Conservation (phyloP, 2,329 filamentous ascomycete species). For the Albifimbria verrucaria region DNA sequence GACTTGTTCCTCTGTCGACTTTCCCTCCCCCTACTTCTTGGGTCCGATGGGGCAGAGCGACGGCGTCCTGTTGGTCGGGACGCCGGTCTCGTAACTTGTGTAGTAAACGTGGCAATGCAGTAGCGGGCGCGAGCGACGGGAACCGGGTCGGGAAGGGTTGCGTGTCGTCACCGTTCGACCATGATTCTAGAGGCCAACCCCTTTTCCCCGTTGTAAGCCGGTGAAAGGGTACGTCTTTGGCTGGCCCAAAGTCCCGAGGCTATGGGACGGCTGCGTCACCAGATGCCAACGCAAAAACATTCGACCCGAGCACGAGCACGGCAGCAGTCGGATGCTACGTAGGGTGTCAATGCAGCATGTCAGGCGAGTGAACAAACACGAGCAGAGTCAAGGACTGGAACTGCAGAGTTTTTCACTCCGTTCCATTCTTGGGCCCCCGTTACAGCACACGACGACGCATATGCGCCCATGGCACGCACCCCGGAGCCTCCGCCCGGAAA, state of each 20-base stretch:
- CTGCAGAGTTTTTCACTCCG: too few species aligned
- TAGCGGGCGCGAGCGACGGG: background rate
- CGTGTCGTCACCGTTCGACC: background rate
- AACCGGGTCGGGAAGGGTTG: background rate
- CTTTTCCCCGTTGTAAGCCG: too few species aligned
- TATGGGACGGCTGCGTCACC: background rate
- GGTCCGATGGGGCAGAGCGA: background rate
- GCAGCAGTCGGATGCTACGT: too few species aligned
- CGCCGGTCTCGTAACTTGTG: background rate
- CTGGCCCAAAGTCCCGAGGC: background rate
- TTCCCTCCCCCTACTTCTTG: background rate
- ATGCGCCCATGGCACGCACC: too few species aligned
- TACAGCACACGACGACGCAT: too few species aligned
- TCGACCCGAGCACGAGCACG: too few species aligned
- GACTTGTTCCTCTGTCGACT: too few species aligned
- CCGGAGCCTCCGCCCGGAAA: background rate
- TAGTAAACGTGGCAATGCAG: background rate
- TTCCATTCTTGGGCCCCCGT: too few species aligned
- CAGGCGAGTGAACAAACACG: too few species aligned
- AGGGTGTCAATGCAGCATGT: background rate
- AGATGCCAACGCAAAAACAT: background rate
- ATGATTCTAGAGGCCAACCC: too few species aligned
- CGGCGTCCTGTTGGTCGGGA: background rate
- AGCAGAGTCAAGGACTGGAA: too few species aligned
- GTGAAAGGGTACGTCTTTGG: too few species aligned